Conservation (phyloP, 2,329 filamentous ascomycete genomes). For the Aspergillus alliaceus region DNA sequence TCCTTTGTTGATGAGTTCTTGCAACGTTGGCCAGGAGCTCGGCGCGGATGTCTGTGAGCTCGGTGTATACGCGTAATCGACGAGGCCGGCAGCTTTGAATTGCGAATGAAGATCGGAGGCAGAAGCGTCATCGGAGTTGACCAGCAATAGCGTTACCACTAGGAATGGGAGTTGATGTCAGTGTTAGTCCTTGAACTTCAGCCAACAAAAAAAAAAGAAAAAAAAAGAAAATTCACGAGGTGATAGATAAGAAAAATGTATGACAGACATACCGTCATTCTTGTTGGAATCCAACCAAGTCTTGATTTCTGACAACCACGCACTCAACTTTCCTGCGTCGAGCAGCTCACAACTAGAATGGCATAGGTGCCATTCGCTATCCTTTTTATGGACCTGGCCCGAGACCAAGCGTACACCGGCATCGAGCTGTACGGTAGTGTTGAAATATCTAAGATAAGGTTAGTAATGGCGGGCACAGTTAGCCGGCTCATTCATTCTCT, state of each 20-base stretch:
- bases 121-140: conserved; percentile 65
- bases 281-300: conserved; percentile 68
- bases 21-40: conserved; percentile 68
- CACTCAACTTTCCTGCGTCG: conserved; percentile 65
- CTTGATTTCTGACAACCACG: conserved; percentile 65
- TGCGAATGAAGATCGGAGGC: conserved; percentile 56
- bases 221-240: background rate
- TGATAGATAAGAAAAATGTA: too few species aligned
- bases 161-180: conserved; percentile 2
- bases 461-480: background rate
- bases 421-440: conserved; percentile 68
- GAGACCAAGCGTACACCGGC: conserved; percentile 71
- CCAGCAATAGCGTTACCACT: conserved; percentile 72
- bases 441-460: conserved; percentile 50
- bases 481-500: background rate
- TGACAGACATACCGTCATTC: conserved; percentile 54
- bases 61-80: conserved; percentile 61
- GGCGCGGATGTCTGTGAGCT: conserved; percentile 44
- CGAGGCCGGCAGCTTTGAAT: conserved; percentile 61
- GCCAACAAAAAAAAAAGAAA: background rate
- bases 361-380: conserved; percentile 65
- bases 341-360: conserved; percentile 67
- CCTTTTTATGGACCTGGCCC: conserved; percentile 66
- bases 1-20: conserved; percentile 63
- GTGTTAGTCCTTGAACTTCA: background rate